Evolutionary conservation across 306 rosid genomes (phyloP).

Genomic region (Vachellia collinsii): DNA sequence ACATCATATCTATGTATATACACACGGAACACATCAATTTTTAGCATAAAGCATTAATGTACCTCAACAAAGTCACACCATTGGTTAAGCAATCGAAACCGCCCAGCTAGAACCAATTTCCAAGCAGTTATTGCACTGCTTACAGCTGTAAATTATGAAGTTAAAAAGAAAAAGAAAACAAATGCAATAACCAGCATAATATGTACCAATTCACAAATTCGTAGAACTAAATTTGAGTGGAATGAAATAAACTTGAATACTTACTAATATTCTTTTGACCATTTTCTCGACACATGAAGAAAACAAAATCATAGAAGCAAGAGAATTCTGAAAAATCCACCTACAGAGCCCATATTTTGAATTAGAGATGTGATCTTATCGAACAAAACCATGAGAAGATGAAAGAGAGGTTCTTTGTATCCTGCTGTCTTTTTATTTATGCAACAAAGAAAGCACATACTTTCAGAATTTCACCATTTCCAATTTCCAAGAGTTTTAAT

Average conservation of each 20-base stretch:
- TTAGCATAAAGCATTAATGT: conserved; percentile 31
- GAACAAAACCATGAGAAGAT: conserved; percentile 4
- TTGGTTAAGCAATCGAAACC: conserved; percentile 75
- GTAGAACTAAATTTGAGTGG: conserved; percentile 21
- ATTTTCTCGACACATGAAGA: conserved; percentile 84
- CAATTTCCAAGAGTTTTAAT: conserved; percentile 1
- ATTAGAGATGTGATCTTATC: conserved; percentile 31
- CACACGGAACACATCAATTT: conserved; percentile 9
- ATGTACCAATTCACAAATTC: conserved; percentile 24
- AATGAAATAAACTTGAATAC: conserved; percentile 35
- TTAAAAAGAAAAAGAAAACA: conserved; percentile 8
- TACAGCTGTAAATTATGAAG: conserved; percentile 64
- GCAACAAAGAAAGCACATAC: conserved; percentile 26
- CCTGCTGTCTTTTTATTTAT: neutral
- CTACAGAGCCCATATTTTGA: conserved; percentile 45
- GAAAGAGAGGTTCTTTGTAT: conserved; percentile 7
- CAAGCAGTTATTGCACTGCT: conserved; percentile 80
- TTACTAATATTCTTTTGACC: conserved; percentile 96
- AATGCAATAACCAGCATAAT: conserved; percentile 15
- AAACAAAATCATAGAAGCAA: conserved; percentile 88
- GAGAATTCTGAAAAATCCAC: conserved; percentile 74
- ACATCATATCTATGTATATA: neutral
- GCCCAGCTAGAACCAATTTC: conserved; percentile 84
- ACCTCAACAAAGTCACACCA: conserved; percentile 99
- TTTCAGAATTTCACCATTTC: conserved; percentile 14